Evolutionary conservation across 2,329 filamentous ascomycete species (phyloP), one percentile per base, ranked within the genome.

Genomic region (Ambrosiella beaveri): DNA sequence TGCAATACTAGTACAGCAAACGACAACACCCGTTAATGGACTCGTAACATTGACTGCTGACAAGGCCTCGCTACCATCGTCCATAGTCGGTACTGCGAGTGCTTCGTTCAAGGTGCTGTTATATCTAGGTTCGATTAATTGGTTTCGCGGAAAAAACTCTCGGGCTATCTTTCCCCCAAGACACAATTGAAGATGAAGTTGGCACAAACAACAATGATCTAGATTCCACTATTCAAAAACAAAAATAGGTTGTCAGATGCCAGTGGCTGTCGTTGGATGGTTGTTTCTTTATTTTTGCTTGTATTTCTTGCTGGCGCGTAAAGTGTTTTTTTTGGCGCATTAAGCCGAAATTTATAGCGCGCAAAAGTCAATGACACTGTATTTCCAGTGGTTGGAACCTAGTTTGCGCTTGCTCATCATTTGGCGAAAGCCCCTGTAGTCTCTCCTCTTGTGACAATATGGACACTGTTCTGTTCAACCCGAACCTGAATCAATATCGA

Each of bases 1-100:
- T 57, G 84, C 76, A 63, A 95, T 84, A 64, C 85, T 89, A 55
- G 89, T 95, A 71, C 88, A 95, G 75, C 89, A 95, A 64, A 95
- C 76, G 61, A 93, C 79, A 57, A 88, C 78, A 64, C 85, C 85
- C 62, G 74, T 74, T 64, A 90, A 78, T 56, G 86, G 84, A 62
- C 75, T 74, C 54, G 82, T 57, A 27, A 49, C 17, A 15, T 56
- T 50, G 39, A 47, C 54, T 13, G 36, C 59, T 15, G 41, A 51
- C n/a, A 60, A 50, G n/a, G 41, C 53, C 35, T 56, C 49, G 13
- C 52, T 51, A 15, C 55, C 17, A 41, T 45, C n/a, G 37, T 58
- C 50, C 55, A 57, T 57, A 12, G 27, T 27, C 27, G 41, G 13
- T 27, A 15, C 15, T 36, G n/a, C 3, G 13, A n/a, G n/a, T 53